These are phyloP conservation scores for Gomphus bonarii DNA, from an alignment of 1,284 basidiomycete species.

Conservation along the genomic window DNA sequence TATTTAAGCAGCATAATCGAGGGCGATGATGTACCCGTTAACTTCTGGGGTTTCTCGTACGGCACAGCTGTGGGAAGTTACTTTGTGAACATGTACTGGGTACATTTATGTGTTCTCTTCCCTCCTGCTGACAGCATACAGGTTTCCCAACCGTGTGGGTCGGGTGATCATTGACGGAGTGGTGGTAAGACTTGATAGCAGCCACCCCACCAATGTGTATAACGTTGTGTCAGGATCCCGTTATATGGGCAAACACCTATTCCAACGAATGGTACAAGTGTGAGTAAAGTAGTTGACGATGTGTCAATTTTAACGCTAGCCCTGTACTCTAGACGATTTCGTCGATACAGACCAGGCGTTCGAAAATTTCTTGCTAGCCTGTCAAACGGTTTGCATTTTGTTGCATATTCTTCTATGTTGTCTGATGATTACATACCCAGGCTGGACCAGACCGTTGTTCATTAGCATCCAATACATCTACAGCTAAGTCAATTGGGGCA, in stretches of 20 bases:
- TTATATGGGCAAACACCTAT: conserved; percentile 16
- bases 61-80: conserved; percentile 14
- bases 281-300: background rate
- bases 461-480: conserved; percentile 14
- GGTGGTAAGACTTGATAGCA: conserved; percentile 13
- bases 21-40: conserved; percentile 15
- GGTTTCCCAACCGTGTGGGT: conserved; percentile 20
- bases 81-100: conserved; percentile 17
- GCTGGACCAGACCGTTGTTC: conserved; percentile 19
- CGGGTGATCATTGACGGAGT: conserved; percentile 19
- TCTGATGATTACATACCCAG: conserved; percentile 10
- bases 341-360: conserved; percentile 18
- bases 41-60: conserved; percentile 20
- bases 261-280: conserved; percentile 16
- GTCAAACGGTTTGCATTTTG: conserved; percentile 14
- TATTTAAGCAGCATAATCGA: conserved; percentile 16
- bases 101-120: background rate
- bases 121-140: background rate
- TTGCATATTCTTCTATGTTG: background rate
- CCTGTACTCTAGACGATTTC: conserved; percentile 14
- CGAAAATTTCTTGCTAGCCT: conserved; percentile 16
- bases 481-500: conserved; percentile 12
- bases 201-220: background rate
- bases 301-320: background rate
- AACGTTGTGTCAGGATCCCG: conserved; percentile 15